Conservation (phyloP, 2,329 filamentous ascomycete genomes). For the Endocalyx cinctus region DNA sequence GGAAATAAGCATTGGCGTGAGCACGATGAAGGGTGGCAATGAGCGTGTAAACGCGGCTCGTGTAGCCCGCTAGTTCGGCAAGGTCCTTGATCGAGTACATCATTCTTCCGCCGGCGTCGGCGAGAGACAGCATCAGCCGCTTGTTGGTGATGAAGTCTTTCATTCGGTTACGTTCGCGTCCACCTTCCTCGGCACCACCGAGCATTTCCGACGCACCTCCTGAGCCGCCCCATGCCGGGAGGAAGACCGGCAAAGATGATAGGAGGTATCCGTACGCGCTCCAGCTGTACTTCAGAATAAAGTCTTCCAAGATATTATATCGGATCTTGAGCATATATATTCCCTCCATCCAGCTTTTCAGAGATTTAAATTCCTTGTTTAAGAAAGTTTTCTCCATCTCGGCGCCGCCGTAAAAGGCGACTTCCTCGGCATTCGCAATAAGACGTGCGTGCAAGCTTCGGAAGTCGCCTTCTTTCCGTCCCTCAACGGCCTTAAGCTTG, state of each 20-base stretch:
- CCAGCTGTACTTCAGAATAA: conserved; percentile 98
- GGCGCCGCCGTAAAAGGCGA: conserved; percentile 94
- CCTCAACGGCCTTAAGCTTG: conserved; percentile 94
- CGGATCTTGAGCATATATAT: conserved; percentile 97
- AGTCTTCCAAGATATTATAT: conserved; percentile 98
- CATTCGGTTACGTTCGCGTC: conserved; percentile 81
- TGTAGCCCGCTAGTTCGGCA: conserved; percentile 91
- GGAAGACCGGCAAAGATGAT: conserved; percentile 86
- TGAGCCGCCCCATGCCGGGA: conserved; percentile 88
- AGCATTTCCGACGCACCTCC: conserved; percentile 67
- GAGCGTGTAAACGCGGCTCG: conserved; percentile 89
- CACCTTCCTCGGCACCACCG: conserved; percentile 43
- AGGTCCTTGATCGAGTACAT: conserved; percentile 99
- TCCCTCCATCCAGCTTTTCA: conserved; percentile 96
- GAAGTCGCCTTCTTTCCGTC: conserved; percentile 92
- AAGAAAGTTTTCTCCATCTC: conserved; percentile 93
- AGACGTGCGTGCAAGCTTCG: conserved; percentile 83
- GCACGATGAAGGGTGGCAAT: conserved; percentile 93
- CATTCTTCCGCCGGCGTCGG: conserved; percentile 94
- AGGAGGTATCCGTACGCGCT: conserved; percentile 95
- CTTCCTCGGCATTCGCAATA: conserved; percentile 95
- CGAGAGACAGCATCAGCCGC: conserved; percentile 92
- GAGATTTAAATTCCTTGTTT: conserved; percentile 84
- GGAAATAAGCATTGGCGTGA: conserved; percentile 83
- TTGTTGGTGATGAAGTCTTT: conserved; percentile 99